Evolutionary conservation across 2,329 filamentous ascomycete species (phyloP).

Genomic region (Epichloe festucae): DNA sequence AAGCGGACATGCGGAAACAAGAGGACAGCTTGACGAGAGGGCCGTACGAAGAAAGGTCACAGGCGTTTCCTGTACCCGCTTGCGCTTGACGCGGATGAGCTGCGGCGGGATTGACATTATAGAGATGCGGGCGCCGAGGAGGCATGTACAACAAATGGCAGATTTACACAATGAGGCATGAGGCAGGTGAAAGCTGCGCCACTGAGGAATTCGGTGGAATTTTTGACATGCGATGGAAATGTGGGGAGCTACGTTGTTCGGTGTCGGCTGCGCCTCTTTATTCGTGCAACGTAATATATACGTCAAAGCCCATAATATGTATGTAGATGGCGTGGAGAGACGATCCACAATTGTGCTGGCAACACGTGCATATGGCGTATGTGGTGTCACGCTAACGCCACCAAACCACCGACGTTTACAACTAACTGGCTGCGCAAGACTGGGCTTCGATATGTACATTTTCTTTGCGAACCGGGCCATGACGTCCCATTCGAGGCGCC

Average conservation of each 20-base stretch:
- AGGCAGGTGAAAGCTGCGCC: background rate
- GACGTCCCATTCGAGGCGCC: background rate
- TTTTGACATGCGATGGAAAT: background rate
- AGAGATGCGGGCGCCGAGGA: background rate
- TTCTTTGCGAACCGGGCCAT: background rate
- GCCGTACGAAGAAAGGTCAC: slow-evolving; percentile 42
- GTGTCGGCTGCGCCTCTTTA: no score
- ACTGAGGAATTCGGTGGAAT: background rate
- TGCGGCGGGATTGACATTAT: slow-evolving; percentile 45
- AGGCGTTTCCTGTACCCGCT: slow-evolving; percentile 39
- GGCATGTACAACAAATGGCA: background rate
- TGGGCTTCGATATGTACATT: no score
- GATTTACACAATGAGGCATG: background rate
- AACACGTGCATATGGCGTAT: no score
- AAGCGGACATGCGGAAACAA: slow-evolving; percentile 4
- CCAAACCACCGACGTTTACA: no score
- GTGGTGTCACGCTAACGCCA: no score
- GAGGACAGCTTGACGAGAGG: background rate
- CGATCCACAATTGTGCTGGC: no score
- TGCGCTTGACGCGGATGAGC: slow-evolving; percentile 48
- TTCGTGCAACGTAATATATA: no score
- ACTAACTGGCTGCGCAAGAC: no score
- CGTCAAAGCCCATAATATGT: no score
- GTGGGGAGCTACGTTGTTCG: background rate
- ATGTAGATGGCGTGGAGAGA: no score